phyloP scores from a whole-genome alignment of 257 asterid genomes.

The Echium plantagineum region DNA sequence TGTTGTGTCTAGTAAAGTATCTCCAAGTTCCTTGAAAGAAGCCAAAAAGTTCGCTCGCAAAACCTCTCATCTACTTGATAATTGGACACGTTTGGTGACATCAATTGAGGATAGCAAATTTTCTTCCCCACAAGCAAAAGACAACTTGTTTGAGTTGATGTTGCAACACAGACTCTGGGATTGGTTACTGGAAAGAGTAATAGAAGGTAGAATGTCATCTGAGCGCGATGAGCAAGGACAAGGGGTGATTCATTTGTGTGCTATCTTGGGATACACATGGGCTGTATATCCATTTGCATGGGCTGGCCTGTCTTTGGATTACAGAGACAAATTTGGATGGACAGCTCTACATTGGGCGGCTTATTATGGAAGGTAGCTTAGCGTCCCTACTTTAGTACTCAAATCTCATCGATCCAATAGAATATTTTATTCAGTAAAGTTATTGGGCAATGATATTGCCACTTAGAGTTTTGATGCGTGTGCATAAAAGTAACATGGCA shows the following conservation, averaged over 20 bases:
- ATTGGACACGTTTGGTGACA: constrained; percentile 46
- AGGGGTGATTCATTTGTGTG: constrained; percentile 91
- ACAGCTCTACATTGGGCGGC: constrained; percentile 99
- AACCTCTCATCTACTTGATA: constrained; percentile 35
- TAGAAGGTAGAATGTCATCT: constrained; percentile 43
- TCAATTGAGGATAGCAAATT: constrained; percentile 40
- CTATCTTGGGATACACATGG: constrained; percentile 90
- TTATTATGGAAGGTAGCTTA: constrained; percentile 67
- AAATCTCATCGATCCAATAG: background rate
- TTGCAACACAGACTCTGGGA: constrained; percentile 61
- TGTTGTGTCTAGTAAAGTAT: constrained; percentile 36
- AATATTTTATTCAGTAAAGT: background rate
- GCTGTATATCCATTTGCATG: constrained; percentile 64
- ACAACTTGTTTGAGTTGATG: constrained; percentile 58
- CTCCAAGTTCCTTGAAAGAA: constrained; percentile 46
- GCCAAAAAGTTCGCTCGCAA: constrained; percentile 57
- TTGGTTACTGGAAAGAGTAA: constrained; percentile 75
- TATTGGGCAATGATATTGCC: background rate
- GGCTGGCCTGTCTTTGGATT: constrained; percentile 82
- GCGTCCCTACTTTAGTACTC: background rate
- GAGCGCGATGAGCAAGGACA: constrained; percentile 89
- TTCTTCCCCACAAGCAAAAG: constrained; percentile 61
- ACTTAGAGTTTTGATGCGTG: background rate
- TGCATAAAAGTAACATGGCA: too few relatives aligned
- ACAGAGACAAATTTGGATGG: constrained; percentile 93